These are phyloP conservation scores for Escovopsis weberi DNA, from an alignment of 2,329 filamentous ascomycete genomes.

Conservation along the genomic window DNA sequence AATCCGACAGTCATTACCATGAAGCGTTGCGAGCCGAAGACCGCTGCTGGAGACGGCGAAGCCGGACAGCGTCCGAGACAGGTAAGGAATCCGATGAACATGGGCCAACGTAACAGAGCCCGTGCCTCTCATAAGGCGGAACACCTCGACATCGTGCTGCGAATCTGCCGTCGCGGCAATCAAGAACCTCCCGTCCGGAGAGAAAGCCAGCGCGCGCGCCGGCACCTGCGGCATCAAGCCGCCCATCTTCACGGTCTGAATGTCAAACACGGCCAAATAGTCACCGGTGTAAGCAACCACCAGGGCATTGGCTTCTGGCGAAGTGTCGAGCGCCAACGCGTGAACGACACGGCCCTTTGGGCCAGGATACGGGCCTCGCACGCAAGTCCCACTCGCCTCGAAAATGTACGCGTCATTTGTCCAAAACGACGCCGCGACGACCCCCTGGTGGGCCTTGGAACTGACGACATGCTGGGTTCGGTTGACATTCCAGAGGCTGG, in stretches of 20 bases:
- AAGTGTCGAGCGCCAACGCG: neutral
- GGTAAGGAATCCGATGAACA: neutral
- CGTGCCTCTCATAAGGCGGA: neutral
- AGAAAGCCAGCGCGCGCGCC: neutral
- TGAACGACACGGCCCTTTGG: neutral
- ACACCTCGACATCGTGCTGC: conserved; percentile 1
- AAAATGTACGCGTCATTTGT: conserved; percentile 1
- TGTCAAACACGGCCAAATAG: neutral
- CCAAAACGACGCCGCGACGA: neutral
- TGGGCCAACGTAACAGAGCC: neutral
- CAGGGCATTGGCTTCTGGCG: neutral
- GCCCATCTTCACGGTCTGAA: neutral
- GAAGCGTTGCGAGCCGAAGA: conserved; percentile 1
- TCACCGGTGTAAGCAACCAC: neutral
- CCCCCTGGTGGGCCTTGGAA: neutral
- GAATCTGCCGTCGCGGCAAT: neutral
- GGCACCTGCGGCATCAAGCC: neutral
- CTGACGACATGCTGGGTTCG: neutral
- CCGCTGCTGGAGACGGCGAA: neutral
- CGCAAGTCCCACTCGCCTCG: neutral
- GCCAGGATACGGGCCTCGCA: neutral
- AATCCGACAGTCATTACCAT: conserved; percentile 1
- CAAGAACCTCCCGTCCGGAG: conserved; percentile 1
- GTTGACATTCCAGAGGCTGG: neutral
- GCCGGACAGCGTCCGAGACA: neutral